phyloP scores from a whole-genome alignment of 1,139 yeast genomes.

The Chernovozyma sophiae-reginae region DNA sequence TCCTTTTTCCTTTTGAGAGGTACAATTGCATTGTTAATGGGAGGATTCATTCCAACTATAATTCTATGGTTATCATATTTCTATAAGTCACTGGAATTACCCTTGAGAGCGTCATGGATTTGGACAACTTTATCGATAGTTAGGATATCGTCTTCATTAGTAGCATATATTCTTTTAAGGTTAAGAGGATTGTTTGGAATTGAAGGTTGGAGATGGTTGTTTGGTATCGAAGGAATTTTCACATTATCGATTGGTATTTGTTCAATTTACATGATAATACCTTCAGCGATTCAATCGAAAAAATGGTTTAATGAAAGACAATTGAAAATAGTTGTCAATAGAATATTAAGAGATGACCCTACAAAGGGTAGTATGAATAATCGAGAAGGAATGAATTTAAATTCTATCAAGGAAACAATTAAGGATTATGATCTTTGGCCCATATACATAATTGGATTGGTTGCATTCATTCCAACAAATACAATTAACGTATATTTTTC shows the following conservation, averaged over 20 bases:
- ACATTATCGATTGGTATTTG: conserved; percentile 53
- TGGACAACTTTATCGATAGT: conserved; percentile 45
- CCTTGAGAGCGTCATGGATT: conserved; percentile 47
- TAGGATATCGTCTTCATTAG: conserved; percentile 34
- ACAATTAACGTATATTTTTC: conserved; percentile 51
- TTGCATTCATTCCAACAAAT: conserved; percentile 39
- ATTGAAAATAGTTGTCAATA: conserved; percentile 58
- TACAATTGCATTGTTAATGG: conserved; percentile 47
- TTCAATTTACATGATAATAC: conserved; percentile 56
- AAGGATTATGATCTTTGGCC: conserved; percentile 60
- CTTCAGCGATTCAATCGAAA: conserved; percentile 55
- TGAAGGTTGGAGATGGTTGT: conserved; percentile 64
- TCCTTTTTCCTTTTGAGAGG: conserved; percentile 42
- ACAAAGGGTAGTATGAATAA: conserved; percentile 67
- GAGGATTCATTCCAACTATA: conserved; percentile 56
- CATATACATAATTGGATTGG: conserved; percentile 46
- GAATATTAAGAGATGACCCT: conserved; percentile 65
- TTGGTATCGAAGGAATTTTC: conserved; percentile 57
- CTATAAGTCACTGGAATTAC: conserved; percentile 48
- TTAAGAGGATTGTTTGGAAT: conserved; percentile 34
- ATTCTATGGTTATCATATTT: conserved; percentile 55
- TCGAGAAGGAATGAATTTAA: conserved; percentile 48
- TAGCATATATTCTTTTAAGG: conserved; percentile 44
- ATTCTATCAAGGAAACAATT: conserved; percentile 36
- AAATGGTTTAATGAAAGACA: conserved; percentile 67